phyloP scores from a whole-genome alignment of 108 stramenopile genomes.

The Skeletonema tropicum region DNA sequence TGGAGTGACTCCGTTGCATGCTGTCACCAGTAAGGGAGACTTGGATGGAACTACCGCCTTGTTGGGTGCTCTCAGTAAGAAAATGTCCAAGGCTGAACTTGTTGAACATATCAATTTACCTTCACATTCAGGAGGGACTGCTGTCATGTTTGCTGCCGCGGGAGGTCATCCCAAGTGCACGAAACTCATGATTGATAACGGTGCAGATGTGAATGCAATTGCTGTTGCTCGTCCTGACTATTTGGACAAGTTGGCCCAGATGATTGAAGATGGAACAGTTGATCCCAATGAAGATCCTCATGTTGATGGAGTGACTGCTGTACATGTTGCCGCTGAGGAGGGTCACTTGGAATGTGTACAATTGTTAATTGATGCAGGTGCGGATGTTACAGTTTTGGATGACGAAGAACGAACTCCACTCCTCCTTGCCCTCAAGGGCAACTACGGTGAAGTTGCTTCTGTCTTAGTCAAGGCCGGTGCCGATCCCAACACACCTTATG shows the following conservation, averaged over 20 bases:
- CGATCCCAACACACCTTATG: constrained; percentile 91
- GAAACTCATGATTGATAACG: constrained; percentile 74
- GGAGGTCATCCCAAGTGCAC: constrained; percentile 89
- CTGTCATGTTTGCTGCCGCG: constrained; percentile 98
- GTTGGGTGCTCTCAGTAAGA: constrained; percentile 59
- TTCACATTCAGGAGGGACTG: constrained; percentile 93
- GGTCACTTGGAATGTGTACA: constrained; percentile 90
- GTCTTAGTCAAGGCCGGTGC: constrained; percentile 89
- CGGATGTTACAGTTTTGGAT: constrained; percentile 77
- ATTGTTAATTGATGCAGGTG: constrained; percentile 85
- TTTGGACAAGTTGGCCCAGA: constrained; percentile 82
- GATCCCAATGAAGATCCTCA: constrained; percentile 88
- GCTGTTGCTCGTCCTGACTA: constrained; percentile 90
- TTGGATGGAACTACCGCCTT: constrained; percentile 63
- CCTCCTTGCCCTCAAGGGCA: constrained; percentile 90
- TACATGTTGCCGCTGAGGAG: constrained; percentile 92
- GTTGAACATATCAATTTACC: constrained; percentile 78
- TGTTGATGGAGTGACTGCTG: constrained; percentile 95
- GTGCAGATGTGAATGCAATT: constrained; percentile 85
- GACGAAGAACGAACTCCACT: constrained; percentile 88
- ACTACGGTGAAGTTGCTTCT: constrained; percentile 89
- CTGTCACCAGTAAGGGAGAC: constrained; percentile 89
- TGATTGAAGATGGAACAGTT: constrained; percentile 89
- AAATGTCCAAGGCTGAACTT: constrained; percentile 52
- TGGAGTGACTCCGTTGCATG: constrained; percentile 96